These are phyloP conservation scores for Fusarium sp. DNA, from an alignment of 2,329 filamentous ascomycete species.

Conservation along the genomic window DNA sequence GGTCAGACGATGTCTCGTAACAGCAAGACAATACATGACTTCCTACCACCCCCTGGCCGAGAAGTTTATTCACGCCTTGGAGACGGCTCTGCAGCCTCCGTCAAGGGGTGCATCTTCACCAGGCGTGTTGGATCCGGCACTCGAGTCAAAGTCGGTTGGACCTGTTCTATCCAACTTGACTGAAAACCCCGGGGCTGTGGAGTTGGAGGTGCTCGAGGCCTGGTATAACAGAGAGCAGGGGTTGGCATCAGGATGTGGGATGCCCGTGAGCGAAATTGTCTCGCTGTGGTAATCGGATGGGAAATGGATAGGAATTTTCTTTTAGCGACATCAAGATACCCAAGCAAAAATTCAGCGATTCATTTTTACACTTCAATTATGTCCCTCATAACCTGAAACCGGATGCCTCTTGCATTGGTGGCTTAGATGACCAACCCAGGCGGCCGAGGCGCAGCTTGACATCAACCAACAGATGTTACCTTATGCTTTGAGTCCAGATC, in stretches of 20 bases:
- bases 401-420: conserved; percentile 7
- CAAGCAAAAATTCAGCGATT: conserved; percentile 17
- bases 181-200: conserved; percentile 18
- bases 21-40: conserved; percentile 34
- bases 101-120: conserved; percentile 21
- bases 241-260: conserved; percentile 5
- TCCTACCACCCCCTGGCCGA: conserved; percentile 23
- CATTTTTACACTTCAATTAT: not conserved
- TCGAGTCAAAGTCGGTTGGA: conserved; percentile 28
- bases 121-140: conserved; percentile 32
- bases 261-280: conserved; percentile 34
- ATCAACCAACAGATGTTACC: not conserved
- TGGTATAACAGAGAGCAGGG: conserved; percentile 37
- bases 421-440: not conserved
- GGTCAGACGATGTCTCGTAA: conserved; percentile 36
- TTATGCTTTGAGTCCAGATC: not conserved
- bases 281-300: conserved; percentile 36
- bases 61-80: conserved; percentile 33
- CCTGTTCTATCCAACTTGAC: conserved; percentile 15
- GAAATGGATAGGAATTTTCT: conserved; percentile 4
- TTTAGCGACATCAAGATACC: conserved; percentile 31
- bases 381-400: not conserved
- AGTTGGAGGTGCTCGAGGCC: conserved; percentile 38
- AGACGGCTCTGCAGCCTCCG: conserved; percentile 29
- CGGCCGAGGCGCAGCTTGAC: conserved; percentile 10